These are phyloP conservation scores for Mrakia blollopis DNA, from an alignment of 768 basidiomycete species.

Conservation along the genomic window DNA sequence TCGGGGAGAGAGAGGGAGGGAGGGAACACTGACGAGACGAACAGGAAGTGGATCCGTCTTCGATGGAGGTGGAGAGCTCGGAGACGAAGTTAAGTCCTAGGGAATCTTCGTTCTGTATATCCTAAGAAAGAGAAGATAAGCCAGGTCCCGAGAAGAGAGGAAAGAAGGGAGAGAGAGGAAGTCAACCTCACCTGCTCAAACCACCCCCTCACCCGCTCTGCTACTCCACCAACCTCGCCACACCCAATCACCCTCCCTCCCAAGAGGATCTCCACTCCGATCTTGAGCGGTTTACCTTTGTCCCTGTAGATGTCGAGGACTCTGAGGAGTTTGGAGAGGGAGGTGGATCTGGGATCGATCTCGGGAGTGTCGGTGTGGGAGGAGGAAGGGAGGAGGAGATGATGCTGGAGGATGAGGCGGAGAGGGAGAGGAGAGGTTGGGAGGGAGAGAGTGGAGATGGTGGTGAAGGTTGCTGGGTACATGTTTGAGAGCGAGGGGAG, in stretches of 20 bases:
- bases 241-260: not conserved
- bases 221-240: not conserved
- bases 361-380: not conserved
- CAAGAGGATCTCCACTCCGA: not conserved
- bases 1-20: not conserved
- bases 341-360: not conserved
- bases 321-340: not conserved
- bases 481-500: not conserved
- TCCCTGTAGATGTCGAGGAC: conserved; percentile 4
- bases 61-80: not conserved
- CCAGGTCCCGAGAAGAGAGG: not conserved
- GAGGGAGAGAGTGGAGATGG: not conserved
- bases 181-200: not conserved
- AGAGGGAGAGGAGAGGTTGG: not conserved
- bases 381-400: conserved; percentile 9
- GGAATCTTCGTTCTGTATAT: not conserved
- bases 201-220: conserved; percentile 1
- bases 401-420: not conserved
- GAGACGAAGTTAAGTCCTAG: not conserved
- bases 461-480: not conserved
- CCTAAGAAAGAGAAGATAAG: not conserved
- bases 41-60: not conserved
- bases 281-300: not conserved
- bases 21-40: not conserved
- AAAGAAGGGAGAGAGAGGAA: not conserved